Percentiles rank a stretch among this genome's conserved stretches.
Evolutionary conservation across 129 eudicot species (phyloP).

Genomic region (Smallanthus sonchifolius): DNA sequence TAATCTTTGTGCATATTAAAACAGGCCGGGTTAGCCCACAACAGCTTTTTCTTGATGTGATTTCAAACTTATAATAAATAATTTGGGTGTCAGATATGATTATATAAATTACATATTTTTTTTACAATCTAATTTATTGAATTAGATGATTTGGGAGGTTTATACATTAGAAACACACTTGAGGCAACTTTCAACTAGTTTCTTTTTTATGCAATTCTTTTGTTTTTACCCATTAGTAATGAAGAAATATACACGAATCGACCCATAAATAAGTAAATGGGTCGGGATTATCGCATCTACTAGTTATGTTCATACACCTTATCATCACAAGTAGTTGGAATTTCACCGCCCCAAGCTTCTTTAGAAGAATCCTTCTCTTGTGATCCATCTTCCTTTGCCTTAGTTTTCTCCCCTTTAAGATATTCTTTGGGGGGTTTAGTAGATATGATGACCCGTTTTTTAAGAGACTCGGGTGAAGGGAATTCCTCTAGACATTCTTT

Average conservation of each 20-base stretch:
- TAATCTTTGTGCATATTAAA: too few species aligned
- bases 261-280: background rate
- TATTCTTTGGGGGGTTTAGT: slow-evolving; percentile 94
- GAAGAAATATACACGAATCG: background rate
- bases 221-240: background rate
- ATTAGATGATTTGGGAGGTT: too few species aligned
- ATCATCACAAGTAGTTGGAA: slow-evolving; percentile 35
- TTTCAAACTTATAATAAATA: too few species aligned
- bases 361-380: slow-evolving; percentile 37
- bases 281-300: background rate
- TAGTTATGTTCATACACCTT: slow-evolving; percentile 36
- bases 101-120: too few species aligned
- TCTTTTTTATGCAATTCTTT: too few species aligned
- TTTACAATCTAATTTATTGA: too few species aligned
- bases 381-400: slow-evolving; percentile 27
- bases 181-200: too few species aligned
- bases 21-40: too few species aligned
- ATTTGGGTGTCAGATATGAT: too few species aligned
- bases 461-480: slow-evolving; percentile 71
- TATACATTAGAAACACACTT: too few species aligned
- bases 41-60: too few species aligned
- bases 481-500: slow-evolving; percentile 60
- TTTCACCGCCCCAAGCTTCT: slow-evolving; percentile 72
- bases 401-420: slow-evolving; percentile 43
- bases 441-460: slow-evolving; percentile 61